Evolutionary conservation across 352 stramenopile genomes (phyloP), one percentile per base, ranked within the genome.

Genomic region (Phytophthora agathidicida): DNA sequence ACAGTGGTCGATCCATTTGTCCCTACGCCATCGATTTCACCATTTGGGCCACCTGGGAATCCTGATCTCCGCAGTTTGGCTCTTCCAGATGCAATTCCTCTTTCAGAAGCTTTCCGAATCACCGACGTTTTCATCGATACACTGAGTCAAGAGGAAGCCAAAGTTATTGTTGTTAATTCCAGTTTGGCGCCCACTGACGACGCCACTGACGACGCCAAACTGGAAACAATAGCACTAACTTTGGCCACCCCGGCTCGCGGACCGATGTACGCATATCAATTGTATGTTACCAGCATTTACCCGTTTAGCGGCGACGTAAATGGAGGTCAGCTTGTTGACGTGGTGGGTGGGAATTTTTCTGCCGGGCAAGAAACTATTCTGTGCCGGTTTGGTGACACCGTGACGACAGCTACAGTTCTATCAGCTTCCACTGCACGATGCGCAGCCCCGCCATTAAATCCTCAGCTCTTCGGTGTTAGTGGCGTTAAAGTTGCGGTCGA

Each of bases 381-480:
- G 3, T 98, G 94, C 66, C 82, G 88, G 10, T 98, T 98, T 75
- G 94, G 91, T 35, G 80, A 96, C 9, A 68, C 73, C 6, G 64
- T 88, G 8, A 84, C 94, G 0, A 55, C 84, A 65, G 88, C 83
- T 14, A 71, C 46, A 0, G 83, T 90, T 47, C 26, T 96, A 3
- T 95, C 91, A 0, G 16, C 68, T 2, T 71, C 64, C 5, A 76
- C 85, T 27, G 75, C 91, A 10, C 68, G 67, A 10, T 98, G 94
- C 54, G 31, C 60, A 1, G 77, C 77, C 4, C 90, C 91, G 14
- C 68, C 68, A 17, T 69, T 96, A 20, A 68, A 75, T 23, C 72
- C 76, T n/a, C n/a, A n/a, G n/a, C n/a, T n/a, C n/a, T 56, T 71
- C 16, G 72, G 68, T 11, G 27, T 91, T 11, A 61, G 70, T 17